A percentile compares a stretch with the other conserved stretches of the same genome.
Evolutionary conservation across 179 eudicot genomes (phyloP).

Genomic region (Sideroxylon spinosum): DNA sequence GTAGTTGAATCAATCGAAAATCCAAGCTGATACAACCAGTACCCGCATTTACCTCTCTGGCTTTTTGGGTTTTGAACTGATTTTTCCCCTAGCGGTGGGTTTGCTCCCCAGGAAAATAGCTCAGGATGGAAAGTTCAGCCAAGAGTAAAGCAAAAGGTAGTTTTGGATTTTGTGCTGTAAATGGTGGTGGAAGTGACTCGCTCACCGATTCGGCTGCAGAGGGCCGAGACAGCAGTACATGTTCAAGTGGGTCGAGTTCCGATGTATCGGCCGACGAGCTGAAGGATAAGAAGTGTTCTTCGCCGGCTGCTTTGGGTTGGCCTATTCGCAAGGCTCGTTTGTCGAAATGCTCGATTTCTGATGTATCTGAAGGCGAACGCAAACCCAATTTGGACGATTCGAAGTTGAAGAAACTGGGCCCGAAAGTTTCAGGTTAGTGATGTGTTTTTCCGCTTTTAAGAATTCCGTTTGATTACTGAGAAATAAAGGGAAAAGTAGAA

Average conservation of each 20-base stretch:
- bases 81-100: no score
- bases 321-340: conserved; percentile 51
- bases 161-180: no score
- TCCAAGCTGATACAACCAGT: no score
- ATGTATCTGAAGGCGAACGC: conserved; percentile 21
- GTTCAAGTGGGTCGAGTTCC: conserved; percentile 39
- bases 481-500: no score
- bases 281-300: conserved; percentile 22
- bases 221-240: conserved; percentile 26
- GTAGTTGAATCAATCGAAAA: no score
- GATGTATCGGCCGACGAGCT: conserved; percentile 22
- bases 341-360: conserved; percentile 24
- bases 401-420: conserved; percentile 41
- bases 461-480: no score
- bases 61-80: not conserved
- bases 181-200: conserved; percentile 17
- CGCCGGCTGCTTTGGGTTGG: conserved; percentile 58
- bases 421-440: conserved; percentile 45
- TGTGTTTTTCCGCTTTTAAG: not conserved
- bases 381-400: conserved; percentile 29
- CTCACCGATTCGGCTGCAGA: conserved; percentile 19
- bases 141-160: conserved; percentile 21
- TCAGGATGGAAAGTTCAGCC: conserved; percentile 35
- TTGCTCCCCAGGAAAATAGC: not conserved
- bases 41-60: no score